Conservation (phyloP, 1,284 basidiomycete genomes). For the Pyrrhoderma lamaoense region DNA sequence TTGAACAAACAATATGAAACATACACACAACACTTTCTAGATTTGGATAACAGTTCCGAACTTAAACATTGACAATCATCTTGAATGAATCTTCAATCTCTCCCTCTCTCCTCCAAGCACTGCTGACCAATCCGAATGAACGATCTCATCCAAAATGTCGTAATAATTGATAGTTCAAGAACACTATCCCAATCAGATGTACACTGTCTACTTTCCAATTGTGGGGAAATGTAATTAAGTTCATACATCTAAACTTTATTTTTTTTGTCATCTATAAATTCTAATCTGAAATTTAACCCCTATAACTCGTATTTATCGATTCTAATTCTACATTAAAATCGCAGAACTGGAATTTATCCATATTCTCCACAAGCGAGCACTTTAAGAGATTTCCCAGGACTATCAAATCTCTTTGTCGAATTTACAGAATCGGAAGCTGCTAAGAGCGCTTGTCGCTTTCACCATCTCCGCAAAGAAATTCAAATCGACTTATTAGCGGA, state of each 20-base stretch:
- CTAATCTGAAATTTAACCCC: too few relatives aligned
- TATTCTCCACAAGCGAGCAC: neutral
- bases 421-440: neutral
- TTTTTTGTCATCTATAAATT: too few relatives aligned
- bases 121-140: too few relatives aligned
- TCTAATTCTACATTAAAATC: neutral
- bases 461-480: neutral
- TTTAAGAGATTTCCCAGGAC: conserved; percentile 4
- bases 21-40: too few relatives aligned
- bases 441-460: neutral
- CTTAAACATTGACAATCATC: too few relatives aligned
- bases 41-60: too few relatives aligned
- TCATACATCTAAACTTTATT: neutral
- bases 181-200: neutral
- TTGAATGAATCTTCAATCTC: too few relatives aligned
- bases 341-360: neutral
- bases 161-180: conserved; percentile 7
- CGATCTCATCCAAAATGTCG: neutral
- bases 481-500: neutral
- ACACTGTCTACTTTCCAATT: conserved; percentile 2
- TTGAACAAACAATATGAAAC: too few relatives aligned
- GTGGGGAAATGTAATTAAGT: conserved; percentile 9
- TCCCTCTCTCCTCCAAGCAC: too few relatives aligned
- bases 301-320: neutral
- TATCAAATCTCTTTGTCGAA: conserved; percentile 5